Evolutionary conservation across 1,139 yeast species (phyloP).

Genomic region (Trichomonascaceae sp.): DNA sequence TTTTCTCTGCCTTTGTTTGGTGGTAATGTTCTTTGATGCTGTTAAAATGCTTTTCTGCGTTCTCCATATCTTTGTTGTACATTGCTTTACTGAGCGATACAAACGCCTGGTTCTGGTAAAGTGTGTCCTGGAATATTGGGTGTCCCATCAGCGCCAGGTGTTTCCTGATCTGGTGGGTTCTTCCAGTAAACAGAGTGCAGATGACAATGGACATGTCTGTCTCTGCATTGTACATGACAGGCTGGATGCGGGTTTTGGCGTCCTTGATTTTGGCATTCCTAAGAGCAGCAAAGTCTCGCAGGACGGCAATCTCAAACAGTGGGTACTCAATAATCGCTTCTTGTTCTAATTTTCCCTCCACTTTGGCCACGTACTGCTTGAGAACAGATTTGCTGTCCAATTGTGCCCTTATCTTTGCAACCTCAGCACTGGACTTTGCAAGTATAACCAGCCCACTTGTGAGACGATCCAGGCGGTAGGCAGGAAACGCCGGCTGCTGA

Average conservation of each 20-base stretch:
- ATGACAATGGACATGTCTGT: constrained; percentile 46
- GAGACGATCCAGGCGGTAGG: constrained; percentile 63
- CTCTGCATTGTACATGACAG: constrained; percentile 17
- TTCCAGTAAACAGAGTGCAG: constrained; percentile 76
- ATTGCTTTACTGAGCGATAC: constrained; percentile 40
- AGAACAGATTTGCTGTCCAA: constrained; percentile 49
- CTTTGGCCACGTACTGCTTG: constrained; percentile 79
- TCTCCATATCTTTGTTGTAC: not conserved
- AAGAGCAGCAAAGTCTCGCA: constrained; percentile 38
- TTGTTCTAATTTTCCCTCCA: constrained; percentile 51
- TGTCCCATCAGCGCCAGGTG: constrained; percentile 76
- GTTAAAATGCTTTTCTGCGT: not conserved
- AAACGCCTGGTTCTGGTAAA: constrained; percentile 50
- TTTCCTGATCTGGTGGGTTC: constrained; percentile 90
- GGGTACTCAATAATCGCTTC: constrained; percentile 44
- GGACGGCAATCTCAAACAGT: constrained; percentile 58
- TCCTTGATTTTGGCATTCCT: constrained; percentile 38
- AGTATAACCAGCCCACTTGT: constrained; percentile 90
- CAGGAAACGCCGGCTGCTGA: constrained; percentile 10
- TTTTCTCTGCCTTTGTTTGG: constrained; percentile 28
- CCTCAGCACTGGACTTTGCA: constrained; percentile 67
- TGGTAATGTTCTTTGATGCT: constrained; percentile 28
- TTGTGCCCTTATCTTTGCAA: constrained; percentile 59
- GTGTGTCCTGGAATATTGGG: constrained; percentile 90
- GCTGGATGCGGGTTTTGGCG: constrained; percentile 20